These are phyloP conservation scores for Penicillium sp. DNA, from an alignment of 2,329 filamentous ascomycete species.

Conservation along the genomic window DNA sequence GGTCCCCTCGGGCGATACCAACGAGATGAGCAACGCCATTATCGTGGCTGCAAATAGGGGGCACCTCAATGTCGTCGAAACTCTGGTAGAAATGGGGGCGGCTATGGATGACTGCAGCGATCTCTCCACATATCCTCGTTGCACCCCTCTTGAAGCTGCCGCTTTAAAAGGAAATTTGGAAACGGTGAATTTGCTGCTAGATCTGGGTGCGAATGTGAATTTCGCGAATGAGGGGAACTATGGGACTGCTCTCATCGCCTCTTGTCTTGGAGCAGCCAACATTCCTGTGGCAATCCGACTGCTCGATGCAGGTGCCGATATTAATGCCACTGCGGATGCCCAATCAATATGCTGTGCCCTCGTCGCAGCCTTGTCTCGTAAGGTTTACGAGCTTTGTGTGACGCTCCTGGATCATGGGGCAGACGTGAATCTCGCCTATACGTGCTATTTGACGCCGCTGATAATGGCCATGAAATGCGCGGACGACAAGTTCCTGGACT, in stretches of 20 bases:
- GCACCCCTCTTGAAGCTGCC: neutral
- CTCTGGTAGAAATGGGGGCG: neutral
- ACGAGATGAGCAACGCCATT: neutral
- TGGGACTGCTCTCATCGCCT: neutral
- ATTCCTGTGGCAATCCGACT: neutral
- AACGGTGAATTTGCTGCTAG: neutral
- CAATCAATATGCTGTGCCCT: neutral
- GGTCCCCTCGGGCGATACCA: neutral
- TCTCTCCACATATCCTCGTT: neutral
- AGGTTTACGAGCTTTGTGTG: neutral
- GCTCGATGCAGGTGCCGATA: neutral
- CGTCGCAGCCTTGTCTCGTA: neutral
- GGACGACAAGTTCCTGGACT: neutral
- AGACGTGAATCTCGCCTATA: neutral
- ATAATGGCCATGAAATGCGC: neutral
- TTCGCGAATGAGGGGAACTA: neutral
- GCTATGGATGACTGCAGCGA: neutral
- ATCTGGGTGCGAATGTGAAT: neutral
- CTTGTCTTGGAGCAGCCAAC: neutral
- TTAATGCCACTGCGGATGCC: neutral
- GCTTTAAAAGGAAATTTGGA: neutral
- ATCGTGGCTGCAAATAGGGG: neutral
- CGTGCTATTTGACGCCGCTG: neutral
- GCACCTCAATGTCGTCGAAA: neutral
- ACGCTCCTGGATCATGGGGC: neutral